Evolutionary conservation across 1,139 yeast genomes (phyloP).

Genomic region (Saccharomyces pastorianus): DNA sequence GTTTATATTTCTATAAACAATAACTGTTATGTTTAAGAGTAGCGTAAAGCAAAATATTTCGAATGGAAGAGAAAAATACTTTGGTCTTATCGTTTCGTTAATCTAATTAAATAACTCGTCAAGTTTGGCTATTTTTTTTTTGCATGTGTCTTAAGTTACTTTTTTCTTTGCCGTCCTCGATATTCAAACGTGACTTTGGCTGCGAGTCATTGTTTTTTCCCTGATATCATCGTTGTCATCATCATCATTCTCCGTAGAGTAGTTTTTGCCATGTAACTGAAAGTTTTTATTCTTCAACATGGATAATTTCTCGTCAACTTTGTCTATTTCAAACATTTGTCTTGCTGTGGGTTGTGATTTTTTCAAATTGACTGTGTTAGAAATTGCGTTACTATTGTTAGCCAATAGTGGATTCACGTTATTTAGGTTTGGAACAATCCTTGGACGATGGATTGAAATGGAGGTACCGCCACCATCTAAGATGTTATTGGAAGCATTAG

Average conservation of each 20-base stretch:
- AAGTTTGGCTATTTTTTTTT: neutral
- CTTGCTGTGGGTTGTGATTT: slow-evolving; percentile 2
- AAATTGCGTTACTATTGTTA: neutral
- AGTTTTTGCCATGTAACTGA: slow-evolving; percentile 1
- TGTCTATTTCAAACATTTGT: slow-evolving; percentile 27
- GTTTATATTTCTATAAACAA: neutral
- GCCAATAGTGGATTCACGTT: slow-evolving; percentile 9
- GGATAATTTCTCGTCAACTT: slow-evolving; percentile 28
- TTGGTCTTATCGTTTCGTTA: neutral
- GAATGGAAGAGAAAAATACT: too few relatives aligned
- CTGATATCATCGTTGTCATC: neutral
- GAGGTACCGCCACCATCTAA: slow-evolving; percentile 15
- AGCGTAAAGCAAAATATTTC: too few relatives aligned
- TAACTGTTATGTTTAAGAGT: neutral
- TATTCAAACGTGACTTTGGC: slow-evolving; percentile 7
- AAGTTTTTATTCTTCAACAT: slow-evolving; percentile 12
- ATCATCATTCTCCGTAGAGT: neutral
- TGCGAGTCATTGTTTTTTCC: slow-evolving; percentile 5
- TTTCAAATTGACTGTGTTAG: neutral
- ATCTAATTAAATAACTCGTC: neutral
- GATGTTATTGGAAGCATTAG: neutral
- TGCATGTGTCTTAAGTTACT: neutral
- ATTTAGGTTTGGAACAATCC: slow-evolving; percentile 6
- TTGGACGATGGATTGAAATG: slow-evolving; percentile 10
- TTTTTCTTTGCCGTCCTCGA: neutral